Base-by-base conservation (phyloP, 2,329 filamentous ascomycete genomes). In the Orbilia javanica region DNA sequence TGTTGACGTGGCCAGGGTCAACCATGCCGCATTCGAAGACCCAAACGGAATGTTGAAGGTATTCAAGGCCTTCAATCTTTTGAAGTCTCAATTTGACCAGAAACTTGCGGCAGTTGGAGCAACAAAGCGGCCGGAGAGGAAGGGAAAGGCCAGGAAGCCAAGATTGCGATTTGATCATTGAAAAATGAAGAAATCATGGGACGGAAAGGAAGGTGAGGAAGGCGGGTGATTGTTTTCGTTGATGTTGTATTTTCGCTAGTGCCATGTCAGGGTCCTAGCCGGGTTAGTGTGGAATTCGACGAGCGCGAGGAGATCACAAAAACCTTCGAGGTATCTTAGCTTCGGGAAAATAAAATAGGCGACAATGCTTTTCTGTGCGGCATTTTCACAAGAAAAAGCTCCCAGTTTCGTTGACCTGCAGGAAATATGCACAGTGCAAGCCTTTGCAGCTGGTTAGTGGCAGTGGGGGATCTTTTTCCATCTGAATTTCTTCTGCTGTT, bases 341-440 rank as follows among this genome's bases (percentile, higher is more conserved):
- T 13, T 52, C 60, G 50, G 62, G 50, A 66, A 73, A 73, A 73
- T 36, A 44, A 15, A 72, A 55, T 55, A 65, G 48, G 60, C 69
- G 69, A 66, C 69, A 62, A 27, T 60, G 64, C n/a, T 50, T 73
- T 77, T 72, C 74, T 72, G 42, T 44, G 74, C 74, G 74, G 74
- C 74, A 78, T 78, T 78, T 78, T 78, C 55, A 60, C 55, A 20
- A 42, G 63, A 29, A 39, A 44, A 44, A 4, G 5, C 42, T 50
- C 69, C 60, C 60, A 65, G 69, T 57, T 39, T 36, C 52, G 27
- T 60, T 60, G 48, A 66, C 62, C 60, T 73, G 60, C 69, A 73
- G 60, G 36, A 73, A 66, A 60, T 53, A 53, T 73, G 60, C 69
- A 72, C 42, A 60, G 22, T 15, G 31, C 60, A 64, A 68, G 71